These are phyloP conservation scores for Sarocladiaceae sp. DNA, from an alignment of 2,329 filamentous ascomycete species.

Conservation along the genomic window DNA sequence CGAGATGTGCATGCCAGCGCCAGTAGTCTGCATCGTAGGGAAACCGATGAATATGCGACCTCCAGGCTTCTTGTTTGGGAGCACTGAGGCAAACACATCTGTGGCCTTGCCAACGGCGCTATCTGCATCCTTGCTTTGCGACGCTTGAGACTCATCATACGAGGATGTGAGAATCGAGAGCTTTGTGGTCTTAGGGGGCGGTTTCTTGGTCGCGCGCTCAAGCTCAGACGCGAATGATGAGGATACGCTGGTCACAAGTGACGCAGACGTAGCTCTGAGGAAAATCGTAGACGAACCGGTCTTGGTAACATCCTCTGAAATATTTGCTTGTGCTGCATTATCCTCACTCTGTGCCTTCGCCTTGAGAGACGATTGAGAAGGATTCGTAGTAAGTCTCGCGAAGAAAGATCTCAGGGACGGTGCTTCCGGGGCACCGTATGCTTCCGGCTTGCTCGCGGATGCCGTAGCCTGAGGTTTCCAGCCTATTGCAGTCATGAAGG, in stretches of 20 bases:
- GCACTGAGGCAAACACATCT: slow-evolving; percentile 83
- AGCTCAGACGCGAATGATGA: slow-evolving; percentile 74
- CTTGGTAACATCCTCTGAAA: slow-evolving; percentile 66
- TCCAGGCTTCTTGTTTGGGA: slow-evolving; percentile 74
- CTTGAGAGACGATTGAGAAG: slow-evolving; percentile 42
- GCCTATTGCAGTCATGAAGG: slow-evolving; percentile 79
- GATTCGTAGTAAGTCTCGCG: slow-evolving; percentile 59
- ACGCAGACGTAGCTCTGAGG: slow-evolving; percentile 78
- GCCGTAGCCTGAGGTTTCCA: slow-evolving; percentile 60
- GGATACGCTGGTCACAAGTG: slow-evolving; percentile 69
- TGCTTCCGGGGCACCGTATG: slow-evolving; percentile 39
- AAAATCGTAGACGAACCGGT: slow-evolving; percentile 75
- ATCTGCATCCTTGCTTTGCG: slow-evolving; percentile 42
- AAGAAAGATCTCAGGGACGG: slow-evolving; percentile 75
- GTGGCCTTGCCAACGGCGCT: slow-evolving; percentile 48
- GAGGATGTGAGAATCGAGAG: slow-evolving; percentile 87
- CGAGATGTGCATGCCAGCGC: slow-evolving; percentile 87
- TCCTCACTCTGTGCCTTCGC: slow-evolving; percentile 58
- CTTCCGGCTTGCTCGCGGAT: slow-evolving; percentile 36
- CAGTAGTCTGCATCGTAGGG: slow-evolving; percentile 94
- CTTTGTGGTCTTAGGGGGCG: slow-evolving; percentile 80
- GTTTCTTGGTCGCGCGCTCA: slow-evolving; percentile 94
- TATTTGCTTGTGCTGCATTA: slow-evolving; percentile 52
- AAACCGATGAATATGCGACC: slow-evolving; percentile 97
- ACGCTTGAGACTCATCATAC: slow-evolving; percentile 71